phyloP scores from a whole-genome alignment of 768 basidiomycete species.

The Pleurotus tuoliensis region DNA sequence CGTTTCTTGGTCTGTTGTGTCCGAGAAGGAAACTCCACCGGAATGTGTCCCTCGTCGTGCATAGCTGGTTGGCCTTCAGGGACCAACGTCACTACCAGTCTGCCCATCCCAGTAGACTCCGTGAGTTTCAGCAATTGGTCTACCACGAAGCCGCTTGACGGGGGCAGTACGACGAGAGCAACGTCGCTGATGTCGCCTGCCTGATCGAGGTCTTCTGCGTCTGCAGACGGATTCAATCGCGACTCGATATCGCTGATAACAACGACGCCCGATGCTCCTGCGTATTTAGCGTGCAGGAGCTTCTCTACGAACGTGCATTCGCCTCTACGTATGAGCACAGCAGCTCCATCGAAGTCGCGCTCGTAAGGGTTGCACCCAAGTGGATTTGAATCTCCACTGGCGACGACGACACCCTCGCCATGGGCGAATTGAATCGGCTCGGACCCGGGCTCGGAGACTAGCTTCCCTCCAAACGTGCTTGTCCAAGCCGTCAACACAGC shows the following conservation, averaged over 20 bases:
- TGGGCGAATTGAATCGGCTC: slow-evolving; percentile 41
- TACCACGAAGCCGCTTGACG: slow-evolving; percentile 48
- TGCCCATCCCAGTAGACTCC: slow-evolving; percentile 41
- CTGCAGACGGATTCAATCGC: slow-evolving; percentile 64
- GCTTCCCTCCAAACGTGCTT: slow-evolving; percentile 68
- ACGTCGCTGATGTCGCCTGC: slow-evolving; percentile 57
- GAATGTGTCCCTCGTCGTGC: slow-evolving; percentile 18
- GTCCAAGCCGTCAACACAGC: slow-evolving; percentile 56
- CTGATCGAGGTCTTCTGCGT: slow-evolving; percentile 47
- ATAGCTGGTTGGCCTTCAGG: slow-evolving; percentile 26
- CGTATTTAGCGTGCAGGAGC: slow-evolving; percentile 59
- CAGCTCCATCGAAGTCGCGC: slow-evolving; percentile 41
- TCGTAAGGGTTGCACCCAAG: slow-evolving; percentile 60
- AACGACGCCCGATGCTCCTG: slow-evolving; percentile 75
- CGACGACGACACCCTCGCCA: slow-evolving; percentile 51
- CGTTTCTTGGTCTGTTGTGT: slow-evolving; percentile 29
- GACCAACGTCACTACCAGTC: slow-evolving; percentile 51
- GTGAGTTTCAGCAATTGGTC: slow-evolving; percentile 51
- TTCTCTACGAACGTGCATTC: slow-evolving; percentile 89
- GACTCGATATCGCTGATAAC: slow-evolving; percentile 64
- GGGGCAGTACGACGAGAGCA: slow-evolving; percentile 56
- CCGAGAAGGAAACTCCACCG: slow-evolving; percentile 16
- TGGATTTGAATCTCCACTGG: slow-evolving; percentile 46
- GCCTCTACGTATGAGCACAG: slow-evolving; percentile 69
- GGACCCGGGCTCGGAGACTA: slow-evolving; percentile 27